Evolutionary conservation across 352 stramenopile genomes (phyloP), one percentile per base, ranked within the genome.

Genomic region (Globisporangium spiculum): DNA sequence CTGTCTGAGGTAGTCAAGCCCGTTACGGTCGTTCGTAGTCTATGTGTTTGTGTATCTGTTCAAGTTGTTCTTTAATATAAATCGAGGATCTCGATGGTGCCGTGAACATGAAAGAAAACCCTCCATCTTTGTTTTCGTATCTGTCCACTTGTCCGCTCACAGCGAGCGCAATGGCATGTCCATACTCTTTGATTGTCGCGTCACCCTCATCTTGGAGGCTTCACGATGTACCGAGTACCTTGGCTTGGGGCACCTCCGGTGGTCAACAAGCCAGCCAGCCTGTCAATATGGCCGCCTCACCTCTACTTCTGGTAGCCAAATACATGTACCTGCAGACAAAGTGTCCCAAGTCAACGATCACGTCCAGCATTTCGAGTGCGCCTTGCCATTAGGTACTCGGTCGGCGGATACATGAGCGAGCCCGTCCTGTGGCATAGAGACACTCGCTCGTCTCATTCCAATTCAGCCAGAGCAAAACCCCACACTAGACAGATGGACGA

Each of bases 1-100:
- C 41, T 48, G 41, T 48, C 16, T 48, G 41, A 48, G 14, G 41
- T 8, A 48, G 41, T 48, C 41, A 48, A 20, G 41, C 12, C 12
- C 4, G 14, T 48, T 48, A 48, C 20, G 12, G 41, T 0, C 3
- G 16, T 48, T 16, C 16, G 14, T 48, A 20, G 38, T 48, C 0
- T 7, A 4, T 48, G 38, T 48, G 16, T 48, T 16, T 48, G 14
- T 46, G 14, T 50, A 9, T 50, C 24, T 58, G 24, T 30, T 4
- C 53, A 58, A 58, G 52, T 36, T 7, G 41, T 22, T 30, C 24
- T 22, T 50, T 58, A 30, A 58, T 58, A 58, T 36, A 30, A 58
- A 58, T 58, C 53, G 53, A 58, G 24, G 12, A 50, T 50, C 41
- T 58, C 53, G 53, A 58, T 58, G 5, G 24, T 58, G 53, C 8